phyloP scores from a whole-genome alignment of 2,329 filamentous ascomycete species.

The Talaromyces atroroseus region DNA sequence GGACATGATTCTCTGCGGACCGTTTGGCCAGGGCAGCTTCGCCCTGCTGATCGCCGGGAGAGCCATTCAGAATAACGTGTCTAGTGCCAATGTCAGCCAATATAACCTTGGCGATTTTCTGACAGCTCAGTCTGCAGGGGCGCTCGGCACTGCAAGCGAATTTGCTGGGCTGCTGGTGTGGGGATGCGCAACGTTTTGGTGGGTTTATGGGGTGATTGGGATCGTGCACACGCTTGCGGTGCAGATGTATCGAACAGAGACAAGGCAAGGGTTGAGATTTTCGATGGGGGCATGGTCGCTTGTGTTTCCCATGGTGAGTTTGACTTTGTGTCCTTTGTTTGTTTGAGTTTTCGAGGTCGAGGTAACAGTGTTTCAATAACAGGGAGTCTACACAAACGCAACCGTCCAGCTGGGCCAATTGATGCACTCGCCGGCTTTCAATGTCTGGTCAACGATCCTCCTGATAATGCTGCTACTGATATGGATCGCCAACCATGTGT shows the following conservation, averaged over 20 bases:
- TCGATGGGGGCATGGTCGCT: conserved; percentile 31
- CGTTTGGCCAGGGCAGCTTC: conserved; percentile 36
- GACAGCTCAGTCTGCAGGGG: conserved; percentile 25
- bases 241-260: conserved; percentile 16
- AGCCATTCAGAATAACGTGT: conserved; percentile 27
- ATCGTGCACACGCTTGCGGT: conserved; percentile 24
- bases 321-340: neutral
- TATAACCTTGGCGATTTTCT: conserved; percentile 20
- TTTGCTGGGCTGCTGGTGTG: conserved; percentile 36
- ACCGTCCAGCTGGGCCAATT: conserved; percentile 34
- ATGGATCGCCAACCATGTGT: conserved; percentile 25
- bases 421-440: conserved; percentile 36
- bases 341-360: neutral
- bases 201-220: conserved; percentile 35
- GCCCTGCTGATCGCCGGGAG: conserved; percentile 35
- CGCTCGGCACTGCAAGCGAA: conserved; percentile 30
- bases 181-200: conserved; percentile 40
- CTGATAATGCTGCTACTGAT: conserved; percentile 31
- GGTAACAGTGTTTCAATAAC: neutral
- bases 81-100: conserved; percentile 12
- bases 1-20: conserved; percentile 39
- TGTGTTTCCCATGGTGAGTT: conserved; percentile 37
- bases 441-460: conserved; percentile 35
- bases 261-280: conserved; percentile 21
- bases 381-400: conserved; percentile 39